Evolutionary conservation across 306 rosid genomes (phyloP).

Genomic region (Prosopis cineraria): DNA sequence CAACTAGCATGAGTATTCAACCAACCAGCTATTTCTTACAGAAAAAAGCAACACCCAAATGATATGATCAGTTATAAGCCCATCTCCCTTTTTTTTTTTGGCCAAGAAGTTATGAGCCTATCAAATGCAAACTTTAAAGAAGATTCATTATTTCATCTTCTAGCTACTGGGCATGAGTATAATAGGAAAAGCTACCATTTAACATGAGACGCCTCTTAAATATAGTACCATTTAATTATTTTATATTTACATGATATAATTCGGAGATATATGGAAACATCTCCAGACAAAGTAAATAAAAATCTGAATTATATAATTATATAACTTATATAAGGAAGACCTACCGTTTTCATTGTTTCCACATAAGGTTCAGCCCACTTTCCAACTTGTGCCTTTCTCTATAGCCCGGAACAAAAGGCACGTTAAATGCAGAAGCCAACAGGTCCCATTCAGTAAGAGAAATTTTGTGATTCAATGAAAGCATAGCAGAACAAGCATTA

Average conservation of each 20-base stretch:
- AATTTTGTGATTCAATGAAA: constrained; percentile 9
- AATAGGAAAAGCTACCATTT: neutral
- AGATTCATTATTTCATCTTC: constrained; percentile 19
- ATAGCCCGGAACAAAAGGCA: constrained; percentile 42
- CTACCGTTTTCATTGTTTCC: constrained; percentile 59
- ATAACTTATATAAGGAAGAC: constrained; percentile 8
- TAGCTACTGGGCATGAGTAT: constrained; percentile 6
- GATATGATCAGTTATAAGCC: constrained; percentile 27
- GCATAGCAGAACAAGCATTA: neutral
- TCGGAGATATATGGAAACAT: neutral
- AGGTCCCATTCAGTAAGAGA: constrained; percentile 4
- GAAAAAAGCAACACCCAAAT: constrained; percentile 17
- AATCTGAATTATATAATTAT: constrained; percentile 19
- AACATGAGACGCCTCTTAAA: constrained; percentile 7
- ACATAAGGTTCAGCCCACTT: constrained; percentile 74
- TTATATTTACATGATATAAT: neutral
- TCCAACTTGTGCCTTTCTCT: constrained; percentile 55
- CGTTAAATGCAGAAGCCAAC: constrained; percentile 3
- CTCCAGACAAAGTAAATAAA: constrained; percentile 27
- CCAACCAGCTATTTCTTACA: constrained; percentile 24
- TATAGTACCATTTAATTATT: neutral
- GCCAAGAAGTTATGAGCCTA: constrained; percentile 10
- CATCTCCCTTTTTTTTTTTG: no score
- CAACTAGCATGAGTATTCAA: constrained; percentile 4
- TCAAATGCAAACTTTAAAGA: constrained; percentile 19